These are phyloP conservation scores for Cercospora beticola DNA, from an alignment of 2,329 filamentous ascomycete genomes.

Conservation along the genomic window DNA sequence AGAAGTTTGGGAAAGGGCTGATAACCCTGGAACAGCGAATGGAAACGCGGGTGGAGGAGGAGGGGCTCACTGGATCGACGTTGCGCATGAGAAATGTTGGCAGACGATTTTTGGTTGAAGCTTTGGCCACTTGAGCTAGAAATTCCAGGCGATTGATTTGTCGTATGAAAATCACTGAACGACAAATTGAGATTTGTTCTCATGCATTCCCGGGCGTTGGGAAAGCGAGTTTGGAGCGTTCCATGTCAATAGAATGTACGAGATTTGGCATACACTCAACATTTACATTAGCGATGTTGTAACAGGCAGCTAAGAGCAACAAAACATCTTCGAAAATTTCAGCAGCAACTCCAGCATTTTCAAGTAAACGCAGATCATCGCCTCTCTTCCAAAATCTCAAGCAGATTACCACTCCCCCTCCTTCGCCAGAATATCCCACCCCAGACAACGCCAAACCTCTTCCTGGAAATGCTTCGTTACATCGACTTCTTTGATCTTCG, in stretches of 20 bases:
- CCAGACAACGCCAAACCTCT: conserved; percentile 58
- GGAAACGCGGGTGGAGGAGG: neutral
- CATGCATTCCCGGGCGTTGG: neutral
- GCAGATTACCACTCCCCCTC: conserved; percentile 17
- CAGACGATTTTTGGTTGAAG: conserved; percentile 46
- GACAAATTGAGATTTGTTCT: neutral
- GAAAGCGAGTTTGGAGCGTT: neutral
- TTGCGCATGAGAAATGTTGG: conserved; percentile 58
- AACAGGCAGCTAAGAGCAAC: neutral
- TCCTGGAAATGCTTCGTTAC: conserved; percentile 55
- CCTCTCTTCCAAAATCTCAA: neutral
- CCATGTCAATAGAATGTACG: neutral
- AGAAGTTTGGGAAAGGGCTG: conserved; percentile 55
- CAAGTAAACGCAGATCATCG: neutral
- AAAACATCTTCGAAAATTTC: neutral
- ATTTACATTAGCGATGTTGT: neutral
- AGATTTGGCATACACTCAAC: neutral
- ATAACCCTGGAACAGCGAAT: conserved; percentile 39
- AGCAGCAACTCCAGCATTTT: neutral
- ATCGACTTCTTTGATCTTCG: conserved; percentile 42
- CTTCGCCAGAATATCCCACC: conserved; percentile 53
- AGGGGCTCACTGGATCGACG: conserved; percentile 54
- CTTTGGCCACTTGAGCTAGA: neutral
- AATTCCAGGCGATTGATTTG: neutral
- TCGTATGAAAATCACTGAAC: neutral